Evolutionary conservation across 352 stramenopile genomes (phyloP).

Genomic region (Phytophthora pluvialis): DNA sequence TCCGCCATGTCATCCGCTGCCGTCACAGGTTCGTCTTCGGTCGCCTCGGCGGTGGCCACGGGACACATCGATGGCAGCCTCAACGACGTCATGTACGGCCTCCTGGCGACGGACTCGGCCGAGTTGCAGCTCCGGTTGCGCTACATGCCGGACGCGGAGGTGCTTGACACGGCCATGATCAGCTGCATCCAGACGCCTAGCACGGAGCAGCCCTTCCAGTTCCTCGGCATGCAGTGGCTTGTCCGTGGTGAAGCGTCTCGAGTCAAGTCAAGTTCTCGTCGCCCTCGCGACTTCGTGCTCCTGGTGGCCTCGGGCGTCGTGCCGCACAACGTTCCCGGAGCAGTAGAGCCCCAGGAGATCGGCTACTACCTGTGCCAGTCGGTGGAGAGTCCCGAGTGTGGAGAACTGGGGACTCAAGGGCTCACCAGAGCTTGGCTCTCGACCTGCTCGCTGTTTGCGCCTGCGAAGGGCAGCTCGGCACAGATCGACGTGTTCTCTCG

Average conservation of each 20-base stretch:
- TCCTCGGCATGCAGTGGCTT: slow-evolving; percentile 42
- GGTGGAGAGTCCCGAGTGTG: slow-evolving; percentile 21
- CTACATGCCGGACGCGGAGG: slow-evolving; percentile 39
- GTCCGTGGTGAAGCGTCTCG: slow-evolving; percentile 29
- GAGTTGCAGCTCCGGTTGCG: slow-evolving; percentile 38
- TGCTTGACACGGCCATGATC: slow-evolving; percentile 38
- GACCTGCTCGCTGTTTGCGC: slow-evolving; percentile 37
- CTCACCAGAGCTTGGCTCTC: slow-evolving; percentile 34
- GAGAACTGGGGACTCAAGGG: slow-evolving; percentile 10
- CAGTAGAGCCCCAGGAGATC: slow-evolving; percentile 17
- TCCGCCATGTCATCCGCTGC: slow-evolving; percentile 6
- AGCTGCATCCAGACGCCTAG: slow-evolving; percentile 28
- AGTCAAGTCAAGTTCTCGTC: slow-evolving; percentile 21
- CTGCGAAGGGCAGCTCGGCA: neutral
- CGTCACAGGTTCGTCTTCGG: slow-evolving; percentile 12
- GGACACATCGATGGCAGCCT: slow-evolving; percentile 40
- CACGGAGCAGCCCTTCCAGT: slow-evolving; percentile 34
- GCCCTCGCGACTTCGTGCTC: slow-evolving; percentile 43
- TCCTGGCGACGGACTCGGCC: slow-evolving; percentile 33
- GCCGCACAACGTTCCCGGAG: slow-evolving; percentile 11
- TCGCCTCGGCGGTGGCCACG: slow-evolving; percentile 28
- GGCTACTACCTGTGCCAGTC: slow-evolving; percentile 37
- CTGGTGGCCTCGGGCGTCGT: slow-evolving; percentile 39
- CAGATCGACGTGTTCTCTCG: slow-evolving; percentile 35
- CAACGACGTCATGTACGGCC: slow-evolving; percentile 46